These are phyloP conservation scores for Talaromyces sp. DNA, from an alignment of 2,329 filamentous ascomycete genomes.

Conservation along the genomic window DNA sequence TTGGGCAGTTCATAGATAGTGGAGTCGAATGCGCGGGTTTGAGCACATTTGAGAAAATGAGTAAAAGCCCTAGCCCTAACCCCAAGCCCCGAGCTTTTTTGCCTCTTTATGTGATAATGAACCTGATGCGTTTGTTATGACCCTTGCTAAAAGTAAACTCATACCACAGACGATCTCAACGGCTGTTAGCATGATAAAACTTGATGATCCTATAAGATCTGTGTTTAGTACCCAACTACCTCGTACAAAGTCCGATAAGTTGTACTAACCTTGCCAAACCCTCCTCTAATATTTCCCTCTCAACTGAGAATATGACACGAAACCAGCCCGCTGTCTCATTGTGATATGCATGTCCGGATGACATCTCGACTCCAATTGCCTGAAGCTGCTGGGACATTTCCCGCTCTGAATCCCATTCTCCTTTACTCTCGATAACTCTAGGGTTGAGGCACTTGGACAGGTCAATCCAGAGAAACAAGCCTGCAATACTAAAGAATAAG, in stretches of 20 bases:
- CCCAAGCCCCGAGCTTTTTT: too few species aligned
- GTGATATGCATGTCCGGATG: conserved; percentile 44
- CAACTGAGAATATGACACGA: conserved; percentile 49
- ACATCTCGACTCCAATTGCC: conserved; percentile 50
- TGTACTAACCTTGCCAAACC: conserved; percentile 31
- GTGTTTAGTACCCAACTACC: neutral
- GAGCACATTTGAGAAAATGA: conserved; percentile 8
- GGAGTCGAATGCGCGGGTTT: conserved; percentile 4
- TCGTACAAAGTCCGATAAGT: too few species aligned
- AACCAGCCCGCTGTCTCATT: conserved; percentile 52
- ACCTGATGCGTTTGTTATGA: neutral
- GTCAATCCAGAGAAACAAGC: conserved; percentile 48
- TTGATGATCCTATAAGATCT: neutral
- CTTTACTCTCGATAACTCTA: neutral
- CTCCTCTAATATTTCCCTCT: conserved; percentile 33
- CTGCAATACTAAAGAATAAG: conserved; percentile 37
- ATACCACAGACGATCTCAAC: neutral
- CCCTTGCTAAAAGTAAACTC: neutral
- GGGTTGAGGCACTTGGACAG: conserved; percentile 26
- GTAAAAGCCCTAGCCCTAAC: neutral
- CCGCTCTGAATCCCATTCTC: conserved; percentile 39
- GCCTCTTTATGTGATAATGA: neutral
- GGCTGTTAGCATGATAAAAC: neutral
- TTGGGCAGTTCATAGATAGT: neutral
- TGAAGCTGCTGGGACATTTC: conserved; percentile 44